These are phyloP conservation scores for Corinectria fuckeliana DNA, from an alignment of 2,329 filamentous ascomycete species.

Conservation along the genomic window DNA sequence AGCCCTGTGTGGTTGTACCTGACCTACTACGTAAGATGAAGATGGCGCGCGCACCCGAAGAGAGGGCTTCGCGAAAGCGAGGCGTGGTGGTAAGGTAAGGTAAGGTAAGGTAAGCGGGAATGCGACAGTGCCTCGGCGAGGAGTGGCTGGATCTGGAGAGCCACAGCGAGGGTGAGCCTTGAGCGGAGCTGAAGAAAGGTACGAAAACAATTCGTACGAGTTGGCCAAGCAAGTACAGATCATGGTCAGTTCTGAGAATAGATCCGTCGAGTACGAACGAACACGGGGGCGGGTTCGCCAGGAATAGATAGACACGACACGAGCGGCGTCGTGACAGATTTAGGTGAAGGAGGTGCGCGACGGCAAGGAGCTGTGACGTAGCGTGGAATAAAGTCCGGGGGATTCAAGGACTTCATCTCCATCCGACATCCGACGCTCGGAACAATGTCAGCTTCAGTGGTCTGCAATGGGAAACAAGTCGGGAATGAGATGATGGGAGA, in stretches of 20 bases:
- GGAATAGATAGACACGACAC: conserved; percentile 12
- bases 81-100: no score
- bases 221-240: not conserved
- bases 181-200: not conserved
- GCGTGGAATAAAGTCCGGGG: not conserved
- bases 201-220: no score
- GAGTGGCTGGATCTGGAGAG: not conserved
- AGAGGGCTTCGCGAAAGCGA: not conserved
- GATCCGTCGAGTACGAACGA: conserved; percentile 12
- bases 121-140: no score
- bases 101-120: no score
- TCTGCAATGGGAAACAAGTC: not conserved
- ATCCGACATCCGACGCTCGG: not conserved
- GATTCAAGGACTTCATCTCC: conserved; percentile 6
- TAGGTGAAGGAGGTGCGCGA: not conserved
- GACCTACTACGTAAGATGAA: conserved; percentile 12
- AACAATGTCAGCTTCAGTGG: not conserved
- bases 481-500: not conserved
- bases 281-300: conserved; percentile 5
- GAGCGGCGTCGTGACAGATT: conserved; percentile 11
- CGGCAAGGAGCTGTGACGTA: not conserved
- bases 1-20: conserved; percentile 28
- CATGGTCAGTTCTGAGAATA: not conserved
- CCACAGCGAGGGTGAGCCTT: no score
- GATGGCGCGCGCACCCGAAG: conserved; percentile 2